Conservation (phyloP, 345 rosid genomes). For the Orychophragmus violaceus region DNA sequence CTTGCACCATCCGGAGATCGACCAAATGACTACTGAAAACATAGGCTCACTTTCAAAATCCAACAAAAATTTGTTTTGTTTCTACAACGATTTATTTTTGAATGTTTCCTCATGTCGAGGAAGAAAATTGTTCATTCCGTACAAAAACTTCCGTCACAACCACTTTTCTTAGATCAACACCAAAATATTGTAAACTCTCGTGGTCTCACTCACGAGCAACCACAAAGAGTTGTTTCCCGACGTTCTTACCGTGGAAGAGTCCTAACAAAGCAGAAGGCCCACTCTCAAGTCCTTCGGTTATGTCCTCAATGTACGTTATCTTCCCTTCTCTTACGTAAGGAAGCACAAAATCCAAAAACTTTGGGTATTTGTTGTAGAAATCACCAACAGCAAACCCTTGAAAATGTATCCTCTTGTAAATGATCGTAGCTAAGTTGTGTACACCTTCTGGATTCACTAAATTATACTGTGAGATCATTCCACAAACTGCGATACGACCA, state of each 20-base stretch:
- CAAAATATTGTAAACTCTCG: background rate
- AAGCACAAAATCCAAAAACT: constrained; percentile 36
- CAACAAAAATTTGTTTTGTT: too few relatives aligned
- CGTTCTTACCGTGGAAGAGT: constrained; percentile 20
- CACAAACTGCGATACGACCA: constrained; percentile 53
- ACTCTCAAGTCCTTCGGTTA: constrained; percentile 41
- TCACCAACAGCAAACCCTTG: constrained; percentile 35
- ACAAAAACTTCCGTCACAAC: too few relatives aligned
- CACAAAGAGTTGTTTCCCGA: constrained; percentile 16
- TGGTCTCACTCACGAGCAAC: constrained; percentile 16
- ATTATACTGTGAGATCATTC: constrained; percentile 46
- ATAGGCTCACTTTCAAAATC: too few relatives aligned
- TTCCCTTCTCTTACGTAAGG: constrained; percentile 35
- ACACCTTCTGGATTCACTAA: constrained; percentile 31
- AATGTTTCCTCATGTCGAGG: background rate
- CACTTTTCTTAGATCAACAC: too few relatives aligned
- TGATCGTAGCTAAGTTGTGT: constrained; percentile 21
- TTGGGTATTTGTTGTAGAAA: constrained; percentile 28
- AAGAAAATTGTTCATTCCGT: background rate
- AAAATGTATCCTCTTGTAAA: constrained; percentile 29
- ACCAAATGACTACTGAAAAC: too few relatives aligned
- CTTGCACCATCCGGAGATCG: too few relatives aligned
- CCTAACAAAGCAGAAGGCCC: constrained; percentile 22
- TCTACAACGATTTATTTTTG: too few relatives aligned
- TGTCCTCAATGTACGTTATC: constrained; percentile 42